phyloP scores from a whole-genome alignment of 2,329 filamentous ascomycete species.

The Dothideomycetidae sp. region DNA sequence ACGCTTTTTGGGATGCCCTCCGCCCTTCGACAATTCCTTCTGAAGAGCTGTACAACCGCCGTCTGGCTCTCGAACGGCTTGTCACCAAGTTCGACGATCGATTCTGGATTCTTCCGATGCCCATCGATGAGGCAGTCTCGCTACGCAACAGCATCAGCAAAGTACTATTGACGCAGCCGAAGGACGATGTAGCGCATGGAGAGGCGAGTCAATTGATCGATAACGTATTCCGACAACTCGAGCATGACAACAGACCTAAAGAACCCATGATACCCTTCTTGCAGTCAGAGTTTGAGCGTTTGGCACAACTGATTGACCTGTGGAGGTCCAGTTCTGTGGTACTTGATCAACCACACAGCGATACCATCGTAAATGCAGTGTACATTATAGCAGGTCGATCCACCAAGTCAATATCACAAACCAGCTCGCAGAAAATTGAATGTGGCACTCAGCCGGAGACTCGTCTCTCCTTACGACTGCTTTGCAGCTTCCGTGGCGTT shows the following conservation, averaged over 20 bases:
- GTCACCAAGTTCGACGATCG: slow-evolving; percentile 31
- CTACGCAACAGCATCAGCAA: slow-evolving; percentile 13
- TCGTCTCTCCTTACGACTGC: background rate
- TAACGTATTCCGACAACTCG: background rate
- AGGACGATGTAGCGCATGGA: slow-evolving; percentile 1
- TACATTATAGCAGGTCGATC: background rate
- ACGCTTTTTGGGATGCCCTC: slow-evolving; percentile 44
- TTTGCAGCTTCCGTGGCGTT: background rate
- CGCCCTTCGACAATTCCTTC: slow-evolving; percentile 43
- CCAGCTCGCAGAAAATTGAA: background rate
- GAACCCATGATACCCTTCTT: background rate
- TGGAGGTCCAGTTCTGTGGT: background rate
- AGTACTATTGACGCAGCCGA: slow-evolving; percentile 4
- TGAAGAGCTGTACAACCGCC: slow-evolving; percentile 23
- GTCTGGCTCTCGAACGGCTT: slow-evolving; percentile 31
- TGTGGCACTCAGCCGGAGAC: background rate
- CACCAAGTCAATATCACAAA: background rate
- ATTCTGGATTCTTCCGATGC: slow-evolving; percentile 14
- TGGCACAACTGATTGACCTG: background rate
- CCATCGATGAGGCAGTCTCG: slow-evolving; percentile 16
- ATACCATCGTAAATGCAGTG: background rate
- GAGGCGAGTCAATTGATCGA: slow-evolving; percentile 11
- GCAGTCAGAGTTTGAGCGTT: background rate
- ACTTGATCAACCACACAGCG: background rate
- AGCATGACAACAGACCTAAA: background rate